These are phyloP conservation scores for Trypanosoma conorhini DNA, from an alignment of 208 protist genomes.

Conservation along the genomic window DNA sequence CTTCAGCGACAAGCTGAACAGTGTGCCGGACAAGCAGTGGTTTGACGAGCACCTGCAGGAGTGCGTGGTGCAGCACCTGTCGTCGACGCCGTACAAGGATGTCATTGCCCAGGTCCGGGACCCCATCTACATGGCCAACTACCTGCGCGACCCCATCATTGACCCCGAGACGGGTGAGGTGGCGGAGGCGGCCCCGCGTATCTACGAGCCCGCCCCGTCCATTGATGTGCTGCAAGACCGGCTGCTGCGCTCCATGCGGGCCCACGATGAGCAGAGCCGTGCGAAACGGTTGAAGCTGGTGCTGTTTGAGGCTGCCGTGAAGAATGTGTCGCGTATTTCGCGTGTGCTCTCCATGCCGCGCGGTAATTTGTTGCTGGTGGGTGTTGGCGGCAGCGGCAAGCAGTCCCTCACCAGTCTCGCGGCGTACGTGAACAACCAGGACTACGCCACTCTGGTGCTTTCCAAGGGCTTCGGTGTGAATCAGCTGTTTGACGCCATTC, in stretches of 20 bases:
- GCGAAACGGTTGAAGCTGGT: constrained; percentile 94
- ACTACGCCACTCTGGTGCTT: constrained; percentile 92
- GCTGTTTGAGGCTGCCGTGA: constrained; percentile 95
- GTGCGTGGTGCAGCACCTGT: constrained; percentile 74
- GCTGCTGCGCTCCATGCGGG: constrained; percentile 78
- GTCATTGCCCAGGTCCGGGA: constrained; percentile 73
- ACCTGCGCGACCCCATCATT: constrained; percentile 90
- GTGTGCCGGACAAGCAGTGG: constrained; percentile 95
- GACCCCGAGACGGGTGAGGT: constrained; percentile 92
- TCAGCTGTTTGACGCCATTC: constrained; percentile 94
- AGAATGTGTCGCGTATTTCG: constrained; percentile 95
- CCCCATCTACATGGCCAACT: constrained; percentile 95
- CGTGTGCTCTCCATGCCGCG: constrained; percentile 91
- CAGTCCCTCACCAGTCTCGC: constrained; percentile 93
- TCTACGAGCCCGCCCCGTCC: constrained; percentile 94
- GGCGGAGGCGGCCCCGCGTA: constrained; percentile 87
- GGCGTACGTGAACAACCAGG: constrained; percentile 84
- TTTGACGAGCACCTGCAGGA: constrained; percentile 93
- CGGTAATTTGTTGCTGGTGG: constrained; percentile 95
- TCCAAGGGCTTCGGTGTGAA: constrained; percentile 94
- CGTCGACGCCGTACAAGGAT: constrained; percentile 79
- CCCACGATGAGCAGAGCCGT: constrained; percentile 88
- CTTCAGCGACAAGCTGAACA: constrained; percentile 97
- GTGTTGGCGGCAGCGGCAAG: constrained; percentile 93
- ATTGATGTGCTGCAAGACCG: constrained; percentile 79